These are phyloP conservation scores for Diplotaxis tenuifolia DNA, from an alignment of 345 rosid species.

Conservation along the genomic window DNA sequence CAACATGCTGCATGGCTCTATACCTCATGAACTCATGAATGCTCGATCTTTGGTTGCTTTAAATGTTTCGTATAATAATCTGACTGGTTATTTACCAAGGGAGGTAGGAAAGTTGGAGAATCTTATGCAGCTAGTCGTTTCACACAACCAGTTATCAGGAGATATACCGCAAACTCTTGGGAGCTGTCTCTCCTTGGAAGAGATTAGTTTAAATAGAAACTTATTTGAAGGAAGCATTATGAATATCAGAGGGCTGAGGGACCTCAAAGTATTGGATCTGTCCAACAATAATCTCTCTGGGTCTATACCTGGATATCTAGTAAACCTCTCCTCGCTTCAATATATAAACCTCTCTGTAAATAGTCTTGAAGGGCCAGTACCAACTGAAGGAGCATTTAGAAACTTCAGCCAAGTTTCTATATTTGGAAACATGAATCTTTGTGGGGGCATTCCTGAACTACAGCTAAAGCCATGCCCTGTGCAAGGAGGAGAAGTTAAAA, in stretches of 20 bases:
- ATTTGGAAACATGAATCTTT: neutral
- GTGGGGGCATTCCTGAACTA: neutral
- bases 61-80: neutral
- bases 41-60: neutral
- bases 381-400: neutral
- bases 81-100: neutral
- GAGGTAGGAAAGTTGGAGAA: neutral
- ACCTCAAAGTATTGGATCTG: neutral
- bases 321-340: neutral
- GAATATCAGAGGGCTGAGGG: neutral
- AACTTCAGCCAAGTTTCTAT: neutral
- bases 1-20: neutral
- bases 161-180: neutral
- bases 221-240: neutral
- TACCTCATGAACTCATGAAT: neutral
- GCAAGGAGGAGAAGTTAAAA: neutral
- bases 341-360: neutral
- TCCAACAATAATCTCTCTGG: neutral
- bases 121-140: neutral
- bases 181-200: neutral
- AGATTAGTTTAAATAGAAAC: neutral
- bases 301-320: neutral
- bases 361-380: neutral
- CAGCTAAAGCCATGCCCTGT: neutral
- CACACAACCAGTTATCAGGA: neutral